Evolutionary conservation across 176 grass and related monocot species (phyloP).

Genomic region (Phyllostachys edulis): DNA sequence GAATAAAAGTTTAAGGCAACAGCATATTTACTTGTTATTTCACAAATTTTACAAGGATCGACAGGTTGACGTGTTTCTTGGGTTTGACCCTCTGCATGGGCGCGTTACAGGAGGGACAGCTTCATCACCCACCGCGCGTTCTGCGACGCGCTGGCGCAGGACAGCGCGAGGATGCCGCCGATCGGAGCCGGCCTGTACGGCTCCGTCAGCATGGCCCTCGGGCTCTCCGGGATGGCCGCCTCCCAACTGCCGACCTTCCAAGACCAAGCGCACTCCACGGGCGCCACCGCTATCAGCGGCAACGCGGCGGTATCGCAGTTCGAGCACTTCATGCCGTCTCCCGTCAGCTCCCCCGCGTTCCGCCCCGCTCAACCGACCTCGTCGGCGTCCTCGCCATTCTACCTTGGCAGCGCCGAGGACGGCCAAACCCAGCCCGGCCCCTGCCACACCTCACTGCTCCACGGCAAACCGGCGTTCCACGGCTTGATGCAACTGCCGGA

Average conservation of each 20-base stretch:
- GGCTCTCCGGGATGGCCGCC: constrained; percentile 38
- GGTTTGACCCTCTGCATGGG: neutral
- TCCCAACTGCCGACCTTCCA: constrained; percentile 43
- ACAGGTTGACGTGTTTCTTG: neutral
- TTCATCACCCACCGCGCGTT: constrained; percentile 93
- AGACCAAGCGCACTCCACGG: constrained; percentile 27
- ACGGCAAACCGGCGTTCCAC: constrained; percentile 61
- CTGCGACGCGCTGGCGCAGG: constrained; percentile 86
- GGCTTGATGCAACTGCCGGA: constrained; percentile 80
- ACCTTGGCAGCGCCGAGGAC: constrained; percentile 45
- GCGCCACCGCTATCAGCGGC: constrained; percentile 29
- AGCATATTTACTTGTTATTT: neutral
- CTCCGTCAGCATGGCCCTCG: constrained; percentile 45
- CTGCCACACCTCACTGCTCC: constrained; percentile 38
- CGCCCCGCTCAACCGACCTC: constrained; percentile 14
- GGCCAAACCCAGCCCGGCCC: constrained; percentile 11
- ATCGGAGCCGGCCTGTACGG: constrained; percentile 46
- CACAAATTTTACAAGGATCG: neutral
- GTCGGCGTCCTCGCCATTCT: constrained; percentile 46
- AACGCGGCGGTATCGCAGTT: constrained; percentile 41
- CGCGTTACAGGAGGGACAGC: constrained; percentile 70
- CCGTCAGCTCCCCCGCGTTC: constrained; percentile 27
- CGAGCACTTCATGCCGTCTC: constrained; percentile 41
- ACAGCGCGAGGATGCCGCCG: constrained; percentile 55
- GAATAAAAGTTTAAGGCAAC: neutral